phyloP scores from a whole-genome alignment of 1,139 yeast species.

The Taphrina deformans region DNA sequence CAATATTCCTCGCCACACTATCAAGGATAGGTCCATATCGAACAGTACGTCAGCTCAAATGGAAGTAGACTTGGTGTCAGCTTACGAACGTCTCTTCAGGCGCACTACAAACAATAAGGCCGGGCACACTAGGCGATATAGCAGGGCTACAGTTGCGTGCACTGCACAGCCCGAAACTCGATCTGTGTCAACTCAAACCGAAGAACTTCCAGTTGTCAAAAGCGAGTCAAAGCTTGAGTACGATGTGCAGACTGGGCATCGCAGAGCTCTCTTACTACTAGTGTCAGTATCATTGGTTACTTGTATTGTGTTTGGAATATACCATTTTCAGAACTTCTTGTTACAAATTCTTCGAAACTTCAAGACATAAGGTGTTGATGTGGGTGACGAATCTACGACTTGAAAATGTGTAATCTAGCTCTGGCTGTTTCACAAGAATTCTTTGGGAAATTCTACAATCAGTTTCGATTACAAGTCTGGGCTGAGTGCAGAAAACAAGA shows the following conservation, averaged over 20 bases:
- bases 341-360: background rate
- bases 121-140: too few relatives aligned
- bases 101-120: too few relatives aligned
- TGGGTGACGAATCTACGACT: too few relatives aligned
- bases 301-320: background rate
- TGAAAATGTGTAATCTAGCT: background rate
- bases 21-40: background rate
- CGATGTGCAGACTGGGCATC: background rate
- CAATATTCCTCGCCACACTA: background rate
- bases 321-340: background rate
- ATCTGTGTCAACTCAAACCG: background rate
- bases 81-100: background rate
- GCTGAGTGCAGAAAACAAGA: too few relatives aligned
- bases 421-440: background rate
- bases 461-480: background rate
- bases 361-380: too few relatives aligned
- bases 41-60: background rate
- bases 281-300: too few relatives aligned
- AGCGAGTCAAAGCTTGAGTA: background rate
- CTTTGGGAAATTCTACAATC: background rate
- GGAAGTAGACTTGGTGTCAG: background rate
- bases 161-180: background rate
- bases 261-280: too few relatives aligned
- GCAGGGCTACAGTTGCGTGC: too few relatives aligned
- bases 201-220: background rate